These are phyloP conservation scores for Uronychia binucleata DNA, from an alignment of 73 alveolate genomes.

Conservation along the genomic window DNA sequence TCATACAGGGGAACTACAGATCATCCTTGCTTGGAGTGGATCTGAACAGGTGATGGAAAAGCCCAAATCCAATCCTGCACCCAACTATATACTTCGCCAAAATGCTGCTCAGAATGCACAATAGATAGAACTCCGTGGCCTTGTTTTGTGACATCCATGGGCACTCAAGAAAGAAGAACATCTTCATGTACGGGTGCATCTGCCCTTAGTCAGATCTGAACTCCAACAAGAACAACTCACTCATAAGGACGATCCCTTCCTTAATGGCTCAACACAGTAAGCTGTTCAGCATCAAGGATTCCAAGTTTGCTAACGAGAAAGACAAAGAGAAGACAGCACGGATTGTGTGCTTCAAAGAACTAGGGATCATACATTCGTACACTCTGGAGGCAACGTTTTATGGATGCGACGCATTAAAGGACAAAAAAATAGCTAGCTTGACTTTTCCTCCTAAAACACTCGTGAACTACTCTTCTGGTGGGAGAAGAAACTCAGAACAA, in stretches of 20 bases:
- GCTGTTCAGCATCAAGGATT: constrained; percentile 18
- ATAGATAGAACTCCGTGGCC: constrained; percentile 32
- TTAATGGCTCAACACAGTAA: constrained; percentile 17
- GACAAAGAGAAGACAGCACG: constrained; percentile 51
- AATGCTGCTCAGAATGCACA: constrained; percentile 64
- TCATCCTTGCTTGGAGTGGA: constrained; percentile 94
- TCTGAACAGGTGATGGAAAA: constrained; percentile 88
- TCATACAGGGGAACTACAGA: constrained; percentile 91
- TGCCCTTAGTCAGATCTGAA: constrained; percentile 31
- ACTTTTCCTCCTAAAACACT: no score
- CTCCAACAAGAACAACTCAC: constrained; percentile 20
- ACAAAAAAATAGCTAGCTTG: no score
- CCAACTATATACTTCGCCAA: constrained; percentile 82
- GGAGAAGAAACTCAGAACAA: no score
- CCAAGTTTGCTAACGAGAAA: constrained; percentile 46
- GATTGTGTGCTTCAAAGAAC: constrained; percentile 35
- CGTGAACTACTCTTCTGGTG: no score
- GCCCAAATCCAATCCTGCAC: constrained; percentile 79
- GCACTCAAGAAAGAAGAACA: constrained; percentile 64
- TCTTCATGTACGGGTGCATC: constrained; percentile 56
- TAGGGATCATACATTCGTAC: constrained; percentile 31
- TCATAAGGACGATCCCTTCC: constrained; percentile 36
- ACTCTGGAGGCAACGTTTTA: constrained; percentile 61
- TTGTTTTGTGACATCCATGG: constrained; percentile 83
- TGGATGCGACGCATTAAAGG: constrained; percentile 32